Percentiles rank a stretch among this genome's conserved stretches.
phyloP scores from a whole-genome alignment of 805 yeast genomes.

The Pichia phayaonensis region DNA sequence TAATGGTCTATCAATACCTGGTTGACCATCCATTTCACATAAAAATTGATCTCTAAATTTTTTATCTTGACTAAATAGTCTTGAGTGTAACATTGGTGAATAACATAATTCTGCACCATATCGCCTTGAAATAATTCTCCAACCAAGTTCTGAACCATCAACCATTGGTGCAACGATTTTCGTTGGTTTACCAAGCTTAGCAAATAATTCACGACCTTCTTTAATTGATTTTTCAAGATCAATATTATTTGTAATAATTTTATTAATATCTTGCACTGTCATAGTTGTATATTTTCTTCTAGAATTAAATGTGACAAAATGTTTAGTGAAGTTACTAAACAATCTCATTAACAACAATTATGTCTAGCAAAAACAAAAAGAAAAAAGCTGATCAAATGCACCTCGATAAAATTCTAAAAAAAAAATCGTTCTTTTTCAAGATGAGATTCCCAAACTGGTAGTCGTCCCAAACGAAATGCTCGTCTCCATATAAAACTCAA shows the following conservation, averaged over 20 bases:
- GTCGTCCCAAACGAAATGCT: no score
- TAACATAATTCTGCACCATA: constrained; percentile 93
- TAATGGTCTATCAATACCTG: constrained; percentile 67
- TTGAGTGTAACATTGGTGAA: constrained; percentile 96
- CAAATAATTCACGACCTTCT: constrained; percentile 62
- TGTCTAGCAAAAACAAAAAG: neutral
- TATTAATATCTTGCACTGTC: neutral
- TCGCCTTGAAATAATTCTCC: constrained; percentile 79
- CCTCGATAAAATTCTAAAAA: neutral
- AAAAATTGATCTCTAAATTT: constrained; percentile 75
- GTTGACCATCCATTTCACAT: constrained; percentile 66
- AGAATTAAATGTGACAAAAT: neutral
- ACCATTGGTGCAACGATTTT: constrained; percentile 98
- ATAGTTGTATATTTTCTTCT: neutral
- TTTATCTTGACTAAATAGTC: constrained; percentile 75
- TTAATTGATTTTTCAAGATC: constrained; percentile 12
- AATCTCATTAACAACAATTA: neutral
- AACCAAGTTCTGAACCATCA: constrained; percentile 91
- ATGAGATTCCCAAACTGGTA: neutral
- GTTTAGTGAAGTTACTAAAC: neutral
- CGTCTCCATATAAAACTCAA: no score
- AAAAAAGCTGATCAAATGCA: neutral
- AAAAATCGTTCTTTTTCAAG: no score
- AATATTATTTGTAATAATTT: neutral
- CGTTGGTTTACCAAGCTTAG: constrained; percentile 64